Conservation (phyloP, 2,329 filamentous ascomycete genomes). For the Emericellopsis cladophorae region DNA sequence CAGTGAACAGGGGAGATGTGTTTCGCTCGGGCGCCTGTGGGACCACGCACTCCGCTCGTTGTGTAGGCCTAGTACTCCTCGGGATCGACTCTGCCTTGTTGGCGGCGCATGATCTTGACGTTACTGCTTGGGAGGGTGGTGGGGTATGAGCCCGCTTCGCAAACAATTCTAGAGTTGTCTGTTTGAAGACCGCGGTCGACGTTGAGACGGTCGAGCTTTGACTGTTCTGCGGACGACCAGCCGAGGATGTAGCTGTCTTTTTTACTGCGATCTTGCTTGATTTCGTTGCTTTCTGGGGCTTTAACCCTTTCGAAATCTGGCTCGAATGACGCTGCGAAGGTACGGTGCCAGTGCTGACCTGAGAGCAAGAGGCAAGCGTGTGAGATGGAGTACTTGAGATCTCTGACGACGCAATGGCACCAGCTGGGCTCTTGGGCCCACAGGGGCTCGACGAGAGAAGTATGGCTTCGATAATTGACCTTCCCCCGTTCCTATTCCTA, state of each 20-base stretch:
- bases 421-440: slow-evolving; percentile 1
- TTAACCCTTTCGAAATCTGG: slow-evolving; percentile 9
- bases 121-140: neutral
- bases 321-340: slow-evolving; percentile 9
- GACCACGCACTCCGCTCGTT: too few relatives aligned
- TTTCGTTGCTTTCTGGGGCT: neutral
- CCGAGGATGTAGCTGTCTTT: neutral
- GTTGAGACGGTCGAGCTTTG: neutral
- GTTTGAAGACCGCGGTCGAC: slow-evolving; percentile 11
- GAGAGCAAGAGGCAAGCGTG: slow-evolving; percentile 4
- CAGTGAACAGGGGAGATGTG: neutral
- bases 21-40: too few relatives aligned
- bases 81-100: too few relatives aligned
- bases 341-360: slow-evolving; percentile 11
- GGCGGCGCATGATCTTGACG: neutral
- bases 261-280: neutral
- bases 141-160: slow-evolving; percentile 2
- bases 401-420: too few relatives aligned
- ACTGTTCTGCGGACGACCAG: neutral
- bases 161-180: slow-evolving; percentile 19
- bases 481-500: slow-evolving; percentile 17
- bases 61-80: too few relatives aligned
- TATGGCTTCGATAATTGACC: slow-evolving; percentile 22
- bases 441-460: slow-evolving; percentile 30
- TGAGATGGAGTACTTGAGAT: slow-evolving; percentile 1